These are phyloP conservation scores for Castanospermum australe DNA, from an alignment of 306 rosid species.

Conservation along the genomic window DNA sequence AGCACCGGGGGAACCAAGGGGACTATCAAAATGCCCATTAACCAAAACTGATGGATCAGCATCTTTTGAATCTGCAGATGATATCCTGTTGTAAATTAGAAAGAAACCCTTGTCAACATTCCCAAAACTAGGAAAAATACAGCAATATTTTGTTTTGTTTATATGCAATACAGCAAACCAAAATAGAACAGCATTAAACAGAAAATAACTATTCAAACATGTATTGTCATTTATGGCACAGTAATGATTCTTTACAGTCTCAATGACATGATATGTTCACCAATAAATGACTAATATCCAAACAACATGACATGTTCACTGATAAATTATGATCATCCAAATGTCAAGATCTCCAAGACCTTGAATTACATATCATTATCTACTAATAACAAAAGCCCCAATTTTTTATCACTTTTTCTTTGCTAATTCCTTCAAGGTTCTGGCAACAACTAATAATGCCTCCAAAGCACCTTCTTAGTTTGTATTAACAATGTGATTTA, in stretches of 20 bases:
- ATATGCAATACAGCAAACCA: too few relatives aligned
- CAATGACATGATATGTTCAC: not conserved
- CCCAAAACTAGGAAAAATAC: conserved; percentile 19
- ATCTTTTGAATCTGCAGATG: conserved; percentile 64
- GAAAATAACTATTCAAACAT: not conserved
- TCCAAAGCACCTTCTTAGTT: not conserved
- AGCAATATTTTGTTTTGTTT: not conserved
- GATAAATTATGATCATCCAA: too few relatives aligned
- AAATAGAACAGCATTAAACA: not conserved
- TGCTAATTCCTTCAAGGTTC: not conserved
- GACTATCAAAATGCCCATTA: conserved; percentile 91
- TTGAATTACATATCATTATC: not conserved
- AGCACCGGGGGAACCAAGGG: conserved; percentile 98
- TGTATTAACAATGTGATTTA: not conserved
- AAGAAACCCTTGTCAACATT: conserved; percentile 11
- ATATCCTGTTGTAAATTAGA: conserved; percentile 60
- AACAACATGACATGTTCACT: too few relatives aligned
- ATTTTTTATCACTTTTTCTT: not conserved
- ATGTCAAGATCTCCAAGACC: not conserved
- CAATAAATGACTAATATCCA: not conserved
- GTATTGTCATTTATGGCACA: not conserved
- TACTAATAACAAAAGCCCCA: not conserved
- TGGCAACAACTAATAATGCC: not conserved
- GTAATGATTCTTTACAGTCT: too few relatives aligned
- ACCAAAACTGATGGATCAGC: conserved; percentile 79